A percentile compares a stretch with the other conserved stretches of the same genome.
Conservation (phyloP, 2,329 filamentous ascomycete genomes). For the Pseudogymnoascus sp. region DNA sequence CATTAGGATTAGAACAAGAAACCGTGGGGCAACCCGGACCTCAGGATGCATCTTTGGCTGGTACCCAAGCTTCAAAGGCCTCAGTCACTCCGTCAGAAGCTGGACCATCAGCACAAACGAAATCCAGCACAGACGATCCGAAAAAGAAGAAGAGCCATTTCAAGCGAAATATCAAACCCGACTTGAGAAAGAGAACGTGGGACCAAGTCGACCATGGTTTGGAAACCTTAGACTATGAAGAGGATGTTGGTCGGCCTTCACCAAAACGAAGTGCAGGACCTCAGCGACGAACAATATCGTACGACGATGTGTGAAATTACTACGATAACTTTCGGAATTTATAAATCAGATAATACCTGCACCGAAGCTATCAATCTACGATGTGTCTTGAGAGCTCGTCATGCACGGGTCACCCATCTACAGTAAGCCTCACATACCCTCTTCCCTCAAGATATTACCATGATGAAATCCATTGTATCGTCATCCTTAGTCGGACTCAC, state of each 20-base stretch:
- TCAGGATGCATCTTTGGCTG: neutral
- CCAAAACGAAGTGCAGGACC: slow-evolving; percentile 24
- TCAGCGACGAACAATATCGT: slow-evolving; percentile 41
- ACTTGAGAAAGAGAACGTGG: slow-evolving; percentile 61
- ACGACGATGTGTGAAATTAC: slow-evolving; percentile 36
- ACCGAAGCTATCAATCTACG: neutral
- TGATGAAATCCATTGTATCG: slow-evolving; percentile 87
- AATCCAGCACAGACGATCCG: neutral
- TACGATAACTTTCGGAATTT: neutral
- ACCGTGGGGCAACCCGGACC: neutral
- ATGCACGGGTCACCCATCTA: neutral
- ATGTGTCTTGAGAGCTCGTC: neutral
- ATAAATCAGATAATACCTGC: neutral
- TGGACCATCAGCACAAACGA: neutral
- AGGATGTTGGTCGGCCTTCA: slow-evolving; percentile 27
- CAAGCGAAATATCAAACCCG: slow-evolving; percentile 44
- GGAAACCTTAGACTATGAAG: slow-evolving; percentile 54
- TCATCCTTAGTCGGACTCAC: slow-evolving; percentile 90
- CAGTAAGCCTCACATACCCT: neutral
- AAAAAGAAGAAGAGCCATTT: slow-evolving; percentile 30
- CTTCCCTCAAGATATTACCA: slow-evolving; percentile 28
- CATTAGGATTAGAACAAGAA: neutral
- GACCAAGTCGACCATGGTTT: slow-evolving; percentile 57
- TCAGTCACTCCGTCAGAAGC: neutral
- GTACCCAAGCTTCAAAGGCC: neutral